Conservation (phyloP, 2,329 filamentous ascomycete species). For the Phialophora macrospora region DNA sequence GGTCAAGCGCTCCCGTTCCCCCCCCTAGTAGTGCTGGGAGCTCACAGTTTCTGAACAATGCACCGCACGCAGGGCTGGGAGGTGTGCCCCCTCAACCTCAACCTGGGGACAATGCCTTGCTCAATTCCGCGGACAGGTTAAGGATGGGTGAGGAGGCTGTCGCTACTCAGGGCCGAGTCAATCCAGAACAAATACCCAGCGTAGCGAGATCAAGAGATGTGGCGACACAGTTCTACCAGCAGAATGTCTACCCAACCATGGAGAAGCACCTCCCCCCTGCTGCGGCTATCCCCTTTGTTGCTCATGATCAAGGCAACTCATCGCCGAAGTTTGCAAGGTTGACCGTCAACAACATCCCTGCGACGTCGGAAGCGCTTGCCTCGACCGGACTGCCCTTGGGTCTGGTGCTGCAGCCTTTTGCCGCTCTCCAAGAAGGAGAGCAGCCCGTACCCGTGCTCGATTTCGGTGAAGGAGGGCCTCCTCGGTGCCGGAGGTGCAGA, state of each 20-base stretch:
- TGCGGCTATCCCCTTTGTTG: conserved; percentile 83
- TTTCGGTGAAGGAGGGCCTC: conserved; percentile 89
- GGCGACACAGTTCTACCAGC: conserved; percentile 81
- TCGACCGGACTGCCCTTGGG: conserved; percentile 85
- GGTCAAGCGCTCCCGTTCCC: conserved; percentile 24
- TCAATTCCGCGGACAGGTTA: conserved; percentile 37
- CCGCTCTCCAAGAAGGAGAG: conserved; percentile 81
- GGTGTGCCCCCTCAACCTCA: conserved; percentile 39
- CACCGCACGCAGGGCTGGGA: conserved; percentile 49
- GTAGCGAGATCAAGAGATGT: conserved; percentile 83
- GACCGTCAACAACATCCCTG: conserved; percentile 90
- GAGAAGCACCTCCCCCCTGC: conserved; percentile 91
- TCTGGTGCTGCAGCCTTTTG: conserved; percentile 85
- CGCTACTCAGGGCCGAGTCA: conserved; percentile 74
- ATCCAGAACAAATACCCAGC: conserved; percentile 91
- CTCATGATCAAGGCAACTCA: conserved; percentile 94
- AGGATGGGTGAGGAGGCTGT: conserved; percentile 59
- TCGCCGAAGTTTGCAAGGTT: conserved; percentile 92
- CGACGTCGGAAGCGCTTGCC: conserved; percentile 75
- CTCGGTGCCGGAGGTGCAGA: conserved; percentile 87
- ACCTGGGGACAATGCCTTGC: conserved; percentile 29
- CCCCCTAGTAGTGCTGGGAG: conserved; percentile 13
- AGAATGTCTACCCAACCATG: conserved; percentile 91
- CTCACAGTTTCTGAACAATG: conserved; percentile 37
- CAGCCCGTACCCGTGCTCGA: conserved; percentile 87